These are phyloP conservation scores for Annona squamosa DNA, from an alignment of 164 flowering plant genomes.

Conservation along the genomic window DNA sequence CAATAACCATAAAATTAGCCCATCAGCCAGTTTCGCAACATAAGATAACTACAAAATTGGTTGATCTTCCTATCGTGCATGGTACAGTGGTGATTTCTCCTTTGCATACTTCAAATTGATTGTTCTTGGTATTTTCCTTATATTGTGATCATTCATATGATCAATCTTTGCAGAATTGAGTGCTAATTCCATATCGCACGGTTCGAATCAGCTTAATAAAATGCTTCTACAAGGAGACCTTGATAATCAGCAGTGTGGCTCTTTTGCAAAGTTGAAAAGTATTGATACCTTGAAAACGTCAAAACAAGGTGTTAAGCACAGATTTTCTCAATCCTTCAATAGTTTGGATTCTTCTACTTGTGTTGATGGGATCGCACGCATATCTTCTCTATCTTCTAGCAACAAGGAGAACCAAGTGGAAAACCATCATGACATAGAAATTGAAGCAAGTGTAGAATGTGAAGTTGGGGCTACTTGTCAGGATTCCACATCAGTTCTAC, in stretches of 20 bases:
- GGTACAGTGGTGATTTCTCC: conserved; percentile 23
- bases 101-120: conserved; percentile 1
- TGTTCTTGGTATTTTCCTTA: neutral
- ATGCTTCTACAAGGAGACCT: conserved; percentile 11
- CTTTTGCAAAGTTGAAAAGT: conserved; percentile 12
- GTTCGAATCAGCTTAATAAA: neutral
- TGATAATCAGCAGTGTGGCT: conserved; percentile 10
- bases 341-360: neutral
- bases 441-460: conserved; percentile 1
- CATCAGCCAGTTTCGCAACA: conserved; percentile 29
- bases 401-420: conserved; percentile 10
- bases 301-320: conserved; percentile 12
- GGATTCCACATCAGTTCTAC: conserved; percentile 8
- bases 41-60: conserved; percentile 33
- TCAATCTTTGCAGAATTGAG: conserved; percentile 22
- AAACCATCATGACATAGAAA: conserved; percentile 14
- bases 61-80: conserved; percentile 8
- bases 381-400: conserved; percentile 3
- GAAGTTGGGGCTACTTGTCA: conserved; percentile 16
- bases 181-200: neutral
- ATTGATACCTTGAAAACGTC: conserved; percentile 5
- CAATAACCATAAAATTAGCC: conserved; percentile 32
- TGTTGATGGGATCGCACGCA: neutral
- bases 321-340: conserved; percentile 18
- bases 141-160: neutral